Conservation (phyloP, 345 rosid genomes). For the Bruguiera parviflora region DNA sequence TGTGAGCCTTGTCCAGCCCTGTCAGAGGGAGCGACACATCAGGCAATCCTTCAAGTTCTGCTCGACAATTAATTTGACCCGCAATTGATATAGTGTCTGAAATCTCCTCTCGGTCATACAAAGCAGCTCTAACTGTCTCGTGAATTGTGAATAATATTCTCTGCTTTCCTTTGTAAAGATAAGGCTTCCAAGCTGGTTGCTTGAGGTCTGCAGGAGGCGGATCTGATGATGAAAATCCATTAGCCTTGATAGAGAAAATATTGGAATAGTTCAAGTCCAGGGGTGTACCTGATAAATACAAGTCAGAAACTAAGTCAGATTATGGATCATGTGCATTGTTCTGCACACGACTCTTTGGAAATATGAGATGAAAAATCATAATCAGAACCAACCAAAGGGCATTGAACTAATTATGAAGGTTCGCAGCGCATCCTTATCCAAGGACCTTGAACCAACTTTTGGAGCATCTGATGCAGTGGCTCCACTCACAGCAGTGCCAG, state of each 20-base stretch:
- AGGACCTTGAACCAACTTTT: slow-evolving; percentile 63
- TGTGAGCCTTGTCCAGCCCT: slow-evolving; percentile 55
- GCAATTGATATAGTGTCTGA: slow-evolving; percentile 78
- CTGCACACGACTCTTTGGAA: slow-evolving; percentile 9
- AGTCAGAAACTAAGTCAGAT: slow-evolving; percentile 1
- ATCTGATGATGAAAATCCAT: slow-evolving; percentile 79
- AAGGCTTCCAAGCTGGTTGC: slow-evolving; percentile 96
- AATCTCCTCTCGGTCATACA: slow-evolving; percentile 89
- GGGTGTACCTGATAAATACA: slow-evolving; percentile 57
- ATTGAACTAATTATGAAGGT: slow-evolving; percentile 69
- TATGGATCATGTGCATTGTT: slow-evolving; percentile 13
- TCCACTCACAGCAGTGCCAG: slow-evolving; percentile 49
- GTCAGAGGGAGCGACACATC: slow-evolving; percentile 83
- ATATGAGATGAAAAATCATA: slow-evolving; percentile 25
- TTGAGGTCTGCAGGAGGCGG: slow-evolving; percentile 72
- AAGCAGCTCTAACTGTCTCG: slow-evolving; percentile 73
- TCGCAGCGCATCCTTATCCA: slow-evolving; percentile 76
- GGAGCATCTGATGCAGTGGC: slow-evolving; percentile 61
- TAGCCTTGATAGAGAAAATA: slow-evolving; percentile 55
- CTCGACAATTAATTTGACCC: slow-evolving; percentile 87
- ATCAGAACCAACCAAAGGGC: slow-evolving; percentile 81
- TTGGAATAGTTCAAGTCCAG: slow-evolving; percentile 74
- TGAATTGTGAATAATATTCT: slow-evolving; percentile 70
- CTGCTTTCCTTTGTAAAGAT: slow-evolving; percentile 86
- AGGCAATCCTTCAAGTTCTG: slow-evolving; percentile 90